These are phyloP conservation scores for Collybiopsis confluens DNA, from an alignment of 768 basidiomycete species.

Conservation along the genomic window DNA sequence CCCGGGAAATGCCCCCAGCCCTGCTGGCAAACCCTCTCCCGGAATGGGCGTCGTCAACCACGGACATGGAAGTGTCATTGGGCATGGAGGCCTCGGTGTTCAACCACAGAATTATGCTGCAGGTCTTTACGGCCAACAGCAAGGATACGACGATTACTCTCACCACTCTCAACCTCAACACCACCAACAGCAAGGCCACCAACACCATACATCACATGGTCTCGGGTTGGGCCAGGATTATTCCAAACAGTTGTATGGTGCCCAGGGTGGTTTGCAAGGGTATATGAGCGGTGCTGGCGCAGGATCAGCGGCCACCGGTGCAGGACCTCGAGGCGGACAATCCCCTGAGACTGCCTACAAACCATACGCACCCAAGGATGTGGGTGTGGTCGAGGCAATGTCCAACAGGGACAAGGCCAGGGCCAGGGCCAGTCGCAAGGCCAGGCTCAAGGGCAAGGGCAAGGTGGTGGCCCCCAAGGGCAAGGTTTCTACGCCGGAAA, in stretches of 20 bases:
- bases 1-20: constrained; percentile 60
- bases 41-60: constrained; percentile 38
- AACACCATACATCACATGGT: constrained; percentile 26
- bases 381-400: constrained; percentile 42
- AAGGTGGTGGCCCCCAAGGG: constrained; percentile 47
- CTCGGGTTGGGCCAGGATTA: constrained; percentile 19
- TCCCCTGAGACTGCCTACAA: constrained; percentile 77
- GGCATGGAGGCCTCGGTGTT: constrained; percentile 22
- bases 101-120: constrained; percentile 32
- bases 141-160: constrained; percentile 41
- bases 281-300: constrained; percentile 24
- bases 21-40: constrained; percentile 51
- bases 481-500: constrained; percentile 47
- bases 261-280: constrained; percentile 31
- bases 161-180: constrained; percentile 52
- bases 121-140: constrained; percentile 14
- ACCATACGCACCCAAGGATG: constrained; percentile 69
- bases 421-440: constrained; percentile 46
- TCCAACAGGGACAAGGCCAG: constrained; percentile 38
- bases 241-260: constrained; percentile 27
- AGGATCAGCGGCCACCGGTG: constrained; percentile 25
- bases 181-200: constrained; percentile 41
- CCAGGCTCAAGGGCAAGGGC: constrained; percentile 41
- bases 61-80: constrained; percentile 6
- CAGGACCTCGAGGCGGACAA: constrained; percentile 47